Conservation (phyloP, 1,284 basidiomycete species). For the Tylopilus orsonianus region DNA sequence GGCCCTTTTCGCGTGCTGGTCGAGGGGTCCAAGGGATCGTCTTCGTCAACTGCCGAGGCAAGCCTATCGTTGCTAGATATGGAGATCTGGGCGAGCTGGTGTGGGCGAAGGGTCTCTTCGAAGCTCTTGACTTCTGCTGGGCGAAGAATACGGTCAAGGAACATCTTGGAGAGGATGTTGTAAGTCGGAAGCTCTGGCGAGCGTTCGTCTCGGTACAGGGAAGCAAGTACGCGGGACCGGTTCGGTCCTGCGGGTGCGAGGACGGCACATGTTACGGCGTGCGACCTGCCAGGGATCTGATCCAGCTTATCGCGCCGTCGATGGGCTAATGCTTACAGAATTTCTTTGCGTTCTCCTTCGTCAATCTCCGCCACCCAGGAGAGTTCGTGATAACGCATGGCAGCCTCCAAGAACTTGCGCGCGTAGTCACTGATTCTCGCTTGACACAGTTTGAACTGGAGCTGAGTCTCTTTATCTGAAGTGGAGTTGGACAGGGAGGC, state of each 20-base stretch:
- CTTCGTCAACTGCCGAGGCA: conserved; percentile 59
- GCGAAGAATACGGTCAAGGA: conserved; percentile 93
- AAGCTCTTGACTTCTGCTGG: conserved; percentile 88
- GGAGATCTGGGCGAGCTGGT: conserved; percentile 90
- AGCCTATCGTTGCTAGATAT: conserved; percentile 78
- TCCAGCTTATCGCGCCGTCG: conserved; percentile 1
- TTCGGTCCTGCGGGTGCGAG: conserved; percentile 97
- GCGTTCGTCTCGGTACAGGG: conserved; percentile 93
- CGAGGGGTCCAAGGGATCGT: conserved; percentile 51
- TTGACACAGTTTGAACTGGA: conserved; percentile 86
- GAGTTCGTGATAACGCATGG: conserved; percentile 90
- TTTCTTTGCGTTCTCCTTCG: conserved; percentile 84
- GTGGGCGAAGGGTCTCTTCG: conserved; percentile 82
- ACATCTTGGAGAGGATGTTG: conserved; percentile 95
- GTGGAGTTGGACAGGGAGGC: conserved; percentile 82
- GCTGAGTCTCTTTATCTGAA: conserved; percentile 71
- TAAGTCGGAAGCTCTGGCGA: conserved; percentile 76
- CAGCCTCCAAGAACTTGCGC: conserved; percentile 94
- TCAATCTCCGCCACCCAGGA: conserved; percentile 87
- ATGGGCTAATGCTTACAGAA: conserved; percentile 60
- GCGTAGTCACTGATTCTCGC: conserved; percentile 92
- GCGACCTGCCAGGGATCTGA: conserved; percentile 54
- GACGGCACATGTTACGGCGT: conserved; percentile 93
- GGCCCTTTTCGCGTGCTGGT: conserved; percentile 81
- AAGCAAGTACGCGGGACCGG: conserved; percentile 87